These are phyloP conservation scores for Hydnum rufescens DNA, from an alignment of 768 basidiomycete genomes.

Conservation along the genomic window DNA sequence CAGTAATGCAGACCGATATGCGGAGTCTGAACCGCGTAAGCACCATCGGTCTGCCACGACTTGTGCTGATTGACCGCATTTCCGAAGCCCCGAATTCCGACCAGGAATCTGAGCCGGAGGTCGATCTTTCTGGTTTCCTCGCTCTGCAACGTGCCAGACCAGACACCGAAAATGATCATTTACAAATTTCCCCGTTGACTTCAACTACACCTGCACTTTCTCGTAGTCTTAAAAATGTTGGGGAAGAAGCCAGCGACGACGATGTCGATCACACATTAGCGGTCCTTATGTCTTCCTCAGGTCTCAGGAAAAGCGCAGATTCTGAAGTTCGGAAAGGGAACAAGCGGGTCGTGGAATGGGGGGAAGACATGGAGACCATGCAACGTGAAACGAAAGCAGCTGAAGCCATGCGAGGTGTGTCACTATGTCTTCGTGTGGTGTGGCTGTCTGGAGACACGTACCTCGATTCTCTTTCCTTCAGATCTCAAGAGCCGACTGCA, in stretches of 20 bases:
- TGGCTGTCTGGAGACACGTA: not conserved
- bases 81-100: slow-evolving; percentile 4
- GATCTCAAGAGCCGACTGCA: not conserved
- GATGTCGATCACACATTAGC: slow-evolving; percentile 35
- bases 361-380: slow-evolving; percentile 41
- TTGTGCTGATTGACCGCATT: not conserved
- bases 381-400: slow-evolving; percentile 50
- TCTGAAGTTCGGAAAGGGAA: slow-evolving; percentile 36
- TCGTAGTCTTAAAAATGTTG: slow-evolving; percentile 15
- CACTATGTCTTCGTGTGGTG: not conserved
- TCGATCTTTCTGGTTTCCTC: slow-evolving; percentile 49
- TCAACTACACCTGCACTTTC: slow-evolving; percentile 2
- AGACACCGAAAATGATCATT: not conserved
- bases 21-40: slow-evolving; percentile 37
- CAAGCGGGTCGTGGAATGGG: slow-evolving; percentile 46
- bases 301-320: not conserved
- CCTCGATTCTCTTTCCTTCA: not conserved
- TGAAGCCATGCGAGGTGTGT: slow-evolving; percentile 53
- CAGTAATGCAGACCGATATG: slow-evolving; percentile 55
- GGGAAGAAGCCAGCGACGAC: slow-evolving; percentile 16
- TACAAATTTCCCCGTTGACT: slow-evolving; percentile 10
- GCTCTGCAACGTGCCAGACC: slow-evolving; percentile 30
- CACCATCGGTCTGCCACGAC: not conserved
- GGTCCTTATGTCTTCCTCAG: slow-evolving; percentile 24
- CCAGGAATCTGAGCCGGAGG: slow-evolving; percentile 40